Conservation (phyloP, 2,329 filamentous ascomycete genomes). For the Talaromyces marneffei region DNA sequence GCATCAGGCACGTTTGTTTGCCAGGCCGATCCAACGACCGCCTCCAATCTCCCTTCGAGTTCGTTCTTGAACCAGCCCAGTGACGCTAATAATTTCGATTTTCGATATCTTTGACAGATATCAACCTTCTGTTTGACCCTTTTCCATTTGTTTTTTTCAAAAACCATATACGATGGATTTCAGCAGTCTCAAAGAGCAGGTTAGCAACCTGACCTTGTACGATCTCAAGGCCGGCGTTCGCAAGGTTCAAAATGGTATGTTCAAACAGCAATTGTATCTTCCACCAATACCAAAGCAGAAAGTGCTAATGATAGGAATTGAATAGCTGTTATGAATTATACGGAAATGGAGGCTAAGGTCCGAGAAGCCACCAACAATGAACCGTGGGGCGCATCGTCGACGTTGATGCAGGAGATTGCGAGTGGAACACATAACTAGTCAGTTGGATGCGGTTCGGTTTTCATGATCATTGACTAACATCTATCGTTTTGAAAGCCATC, state of each 20-base stretch:
- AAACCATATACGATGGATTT: conserved; percentile 64
- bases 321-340: conserved; percentile 94
- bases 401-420: conserved; percentile 94
- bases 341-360: conserved; percentile 83
- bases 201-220: conserved; percentile 88
- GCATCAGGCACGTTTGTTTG: conserved; percentile 10
- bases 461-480: background rate
- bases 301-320: background rate
- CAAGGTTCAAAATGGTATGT: conserved; percentile 89
- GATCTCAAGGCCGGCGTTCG: conserved; percentile 91
- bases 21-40: background rate
- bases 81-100: background rate
- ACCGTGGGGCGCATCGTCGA: conserved; percentile 83
- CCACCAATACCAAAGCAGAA: background rate
- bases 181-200: conserved; percentile 74
- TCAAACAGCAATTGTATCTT: background rate
- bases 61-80: background rate
- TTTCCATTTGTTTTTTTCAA: background rate
- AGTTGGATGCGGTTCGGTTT: conserved; percentile 34
- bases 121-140: background rate
- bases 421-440: conserved; percentile 98
- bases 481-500: conserved; percentile 58
- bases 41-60: background rate
- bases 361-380: conserved; percentile 99
- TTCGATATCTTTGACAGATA: background rate